A percentile compares a stretch with the other conserved stretches of the same genome.
Evolutionary conservation across 345 rosid genomes (phyloP).

Genomic region (thale cress (Arabidopsis thaliana)): DNA sequence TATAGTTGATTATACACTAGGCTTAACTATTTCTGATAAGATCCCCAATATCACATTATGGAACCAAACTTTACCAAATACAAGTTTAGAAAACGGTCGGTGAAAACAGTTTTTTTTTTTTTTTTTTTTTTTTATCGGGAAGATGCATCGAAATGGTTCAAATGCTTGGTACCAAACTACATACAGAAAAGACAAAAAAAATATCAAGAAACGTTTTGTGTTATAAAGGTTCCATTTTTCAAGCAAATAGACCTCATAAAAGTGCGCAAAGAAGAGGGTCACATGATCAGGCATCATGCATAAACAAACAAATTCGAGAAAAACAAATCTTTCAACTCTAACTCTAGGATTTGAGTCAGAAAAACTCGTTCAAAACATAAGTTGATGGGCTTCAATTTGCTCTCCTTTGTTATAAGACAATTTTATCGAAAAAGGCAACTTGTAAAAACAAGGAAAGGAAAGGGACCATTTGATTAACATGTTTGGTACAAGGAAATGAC

Average conservation of each 20-base stretch:
- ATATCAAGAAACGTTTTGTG: slow-evolving; percentile 33
- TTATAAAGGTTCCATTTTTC: slow-evolving; percentile 23
- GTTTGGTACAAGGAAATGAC: background rate
- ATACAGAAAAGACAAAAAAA: slow-evolving; percentile 18
- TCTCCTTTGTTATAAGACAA: background rate
- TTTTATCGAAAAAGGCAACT: background rate
- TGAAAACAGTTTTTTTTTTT: background rate
- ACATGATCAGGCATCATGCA: slow-evolving; percentile 30
- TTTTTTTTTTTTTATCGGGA: background rate
- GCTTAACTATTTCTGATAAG: slow-evolving; percentile 38
- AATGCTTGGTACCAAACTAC: slow-evolving; percentile 25
- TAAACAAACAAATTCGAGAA: slow-evolving; percentile 11
- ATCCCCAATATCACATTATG: slow-evolving; percentile 28
- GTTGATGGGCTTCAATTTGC: slow-evolving; percentile 3
- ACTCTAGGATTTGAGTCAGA: background rate
- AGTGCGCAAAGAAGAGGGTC: slow-evolving; percentile 23
- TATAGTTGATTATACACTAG: slow-evolving; percentile 33
- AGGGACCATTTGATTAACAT: slow-evolving; percentile 10
- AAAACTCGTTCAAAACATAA: background rate
- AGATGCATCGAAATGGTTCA: slow-evolving; percentile 13
- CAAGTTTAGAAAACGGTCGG: slow-evolving; percentile 20
- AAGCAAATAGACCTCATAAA: slow-evolving; percentile 11
- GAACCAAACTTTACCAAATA: slow-evolving; percentile 43
- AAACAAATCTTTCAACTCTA: background rate
- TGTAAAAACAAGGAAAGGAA: background rate